phyloP scores from a whole-genome alignment of 805 yeast species.

The Lipomyces oligophaga region DNA sequence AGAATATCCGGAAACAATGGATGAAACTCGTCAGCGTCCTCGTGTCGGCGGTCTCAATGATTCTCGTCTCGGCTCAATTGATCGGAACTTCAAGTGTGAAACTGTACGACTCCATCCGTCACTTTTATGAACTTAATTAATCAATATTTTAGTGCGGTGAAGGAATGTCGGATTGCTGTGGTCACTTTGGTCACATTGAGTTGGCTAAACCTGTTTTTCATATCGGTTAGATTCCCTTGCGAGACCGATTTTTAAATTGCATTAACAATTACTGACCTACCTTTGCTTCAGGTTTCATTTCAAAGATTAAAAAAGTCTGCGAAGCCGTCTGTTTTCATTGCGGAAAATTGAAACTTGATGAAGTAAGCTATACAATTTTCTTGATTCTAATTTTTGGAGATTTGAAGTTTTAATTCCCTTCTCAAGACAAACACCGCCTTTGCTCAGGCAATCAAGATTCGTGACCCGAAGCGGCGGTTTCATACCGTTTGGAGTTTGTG shows the following conservation, averaged over 20 bases:
- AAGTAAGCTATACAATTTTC: slow-evolving; percentile 40
- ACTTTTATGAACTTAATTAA: not conserved
- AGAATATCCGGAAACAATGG: slow-evolving; percentile 99
- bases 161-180: slow-evolving; percentile 99
- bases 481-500: slow-evolving; percentile 95
- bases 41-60: slow-evolving; percentile 96
- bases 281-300: slow-evolving; percentile 51
- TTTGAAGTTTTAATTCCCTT: slow-evolving; percentile 3
- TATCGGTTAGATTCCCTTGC: slow-evolving; percentile 52
- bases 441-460: slow-evolving; percentile 82
- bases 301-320: slow-evolving; percentile 89
- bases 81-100: slow-evolving; percentile 95
- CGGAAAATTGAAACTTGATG: slow-evolving; percentile 89
- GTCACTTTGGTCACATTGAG: slow-evolving; percentile 98
- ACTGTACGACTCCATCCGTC: slow-evolving; percentile 45
- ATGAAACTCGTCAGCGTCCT: slow-evolving; percentile 89
- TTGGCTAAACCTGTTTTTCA: slow-evolving; percentile 98
- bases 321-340: slow-evolving; percentile 99
- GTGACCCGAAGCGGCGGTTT: slow-evolving; percentile 93
- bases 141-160: slow-evolving; percentile 66
- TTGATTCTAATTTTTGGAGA: not conserved
- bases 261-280: not conserved
- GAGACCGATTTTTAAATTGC: not conserved
- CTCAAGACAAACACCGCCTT: slow-evolving; percentile 57
- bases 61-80: slow-evolving; percentile 95